phyloP scores from a whole-genome alignment of 2,329 filamentous ascomycete genomes.

The Alternaria metachromatica region DNA sequence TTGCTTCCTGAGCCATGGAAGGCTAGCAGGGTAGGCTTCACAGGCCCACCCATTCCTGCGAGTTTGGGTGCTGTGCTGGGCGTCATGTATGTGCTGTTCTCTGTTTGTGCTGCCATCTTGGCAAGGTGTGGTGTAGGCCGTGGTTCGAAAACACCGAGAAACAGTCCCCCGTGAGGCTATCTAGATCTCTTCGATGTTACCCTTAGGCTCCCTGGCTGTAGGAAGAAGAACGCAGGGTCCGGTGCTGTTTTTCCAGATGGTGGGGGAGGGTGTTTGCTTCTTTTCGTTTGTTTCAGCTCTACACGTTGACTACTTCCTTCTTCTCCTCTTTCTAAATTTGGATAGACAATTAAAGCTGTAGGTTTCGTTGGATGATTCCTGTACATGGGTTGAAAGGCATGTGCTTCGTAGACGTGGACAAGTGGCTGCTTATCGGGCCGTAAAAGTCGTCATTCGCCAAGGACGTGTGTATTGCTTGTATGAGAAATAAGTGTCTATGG shows the following conservation, averaged over 20 bases:
- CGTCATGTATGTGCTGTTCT: not conserved
- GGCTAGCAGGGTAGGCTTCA: slow-evolving; percentile 43
- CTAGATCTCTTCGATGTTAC: not conserved
- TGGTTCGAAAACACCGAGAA: not conserved
- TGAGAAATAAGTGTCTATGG: not conserved
- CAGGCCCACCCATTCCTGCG: not conserved
- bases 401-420: not conserved
- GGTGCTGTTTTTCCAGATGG: not conserved
- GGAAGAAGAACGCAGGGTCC: not conserved
- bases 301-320: not conserved
- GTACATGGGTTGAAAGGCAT: not conserved
- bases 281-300: not conserved
- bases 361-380: not conserved
- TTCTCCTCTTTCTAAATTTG: not conserved
- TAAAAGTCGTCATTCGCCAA: slow-evolving; percentile 1
- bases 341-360: not conserved
- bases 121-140: not conserved
- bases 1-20: slow-evolving; percentile 48
- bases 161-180: not conserved
- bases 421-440: slow-evolving; percentile 1
- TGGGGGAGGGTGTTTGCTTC: not conserved
- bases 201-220: not conserved
- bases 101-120: not conserved
- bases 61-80: not conserved
- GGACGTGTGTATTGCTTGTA: not conserved